Base-by-base conservation (phyloP, 306 rosid genomes). In the Lagenaria siceraria region DNA sequence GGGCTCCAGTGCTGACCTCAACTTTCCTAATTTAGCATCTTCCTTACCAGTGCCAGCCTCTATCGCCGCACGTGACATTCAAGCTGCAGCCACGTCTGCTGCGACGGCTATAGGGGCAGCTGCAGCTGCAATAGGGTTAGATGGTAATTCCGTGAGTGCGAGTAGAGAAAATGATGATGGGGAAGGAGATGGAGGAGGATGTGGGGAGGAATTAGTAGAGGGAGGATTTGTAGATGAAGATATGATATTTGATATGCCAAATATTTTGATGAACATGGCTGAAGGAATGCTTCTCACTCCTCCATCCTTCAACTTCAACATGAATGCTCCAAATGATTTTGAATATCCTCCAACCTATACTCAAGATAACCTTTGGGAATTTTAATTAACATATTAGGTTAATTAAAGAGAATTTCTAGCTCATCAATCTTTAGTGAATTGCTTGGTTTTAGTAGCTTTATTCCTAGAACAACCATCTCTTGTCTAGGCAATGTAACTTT, bases 231-330 rank as follows among this genome's bases (percentile, higher is more conserved):
- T 95, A 69, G 98, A 95, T 61, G 98, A 92, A 84, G 98, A 95
- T 78, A 80, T 92, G 80, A 88, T 95, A 75, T 92, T 95, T 79
- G 90, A 92, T 49, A 92, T 90, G 90, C 97, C 98, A 0, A 94
- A 90, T 88, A 89, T 91, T 79, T 55, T 94, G 17, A 69, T 68
- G 55, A 87, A 90, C 59, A 95, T 95, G 97, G 97, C 98, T 4
- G 89, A 95, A 66, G 98, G 97, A 83, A 92, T 95, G 97, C 84
- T 92, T 14, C 88, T 95, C 1, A 87, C 90, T 65, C 98, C 98
- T 87, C 98, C 98, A 61, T 93, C 87, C 79, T 84, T 88, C 78
- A 85, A 80, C 71, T 35, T 64, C 75, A 46, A 78, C 11, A 36
- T 60, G 7, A 61, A 61, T 22, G 71, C 58, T 75, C 81, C 55